Conservation (phyloP, 31 red algal species). For the Endocladia muricata region DNA sequence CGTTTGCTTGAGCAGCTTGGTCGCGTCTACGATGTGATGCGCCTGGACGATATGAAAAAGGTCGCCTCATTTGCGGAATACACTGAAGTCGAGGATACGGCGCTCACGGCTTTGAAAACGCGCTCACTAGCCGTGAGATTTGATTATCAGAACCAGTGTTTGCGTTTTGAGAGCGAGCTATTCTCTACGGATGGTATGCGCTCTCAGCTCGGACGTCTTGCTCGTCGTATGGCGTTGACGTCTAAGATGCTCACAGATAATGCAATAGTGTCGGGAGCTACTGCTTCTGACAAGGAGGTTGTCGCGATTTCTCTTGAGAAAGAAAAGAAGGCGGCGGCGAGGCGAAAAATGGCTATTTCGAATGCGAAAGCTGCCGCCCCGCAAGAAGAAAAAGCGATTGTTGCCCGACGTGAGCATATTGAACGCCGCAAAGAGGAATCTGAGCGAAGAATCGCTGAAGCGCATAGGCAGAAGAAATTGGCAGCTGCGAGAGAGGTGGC, state of each 20-base stretch:
- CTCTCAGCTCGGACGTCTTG: constrained; percentile 68
- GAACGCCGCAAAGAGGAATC: constrained; percentile 82
- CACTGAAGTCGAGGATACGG: constrained; percentile 80
- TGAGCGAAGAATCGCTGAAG: constrained; percentile 59
- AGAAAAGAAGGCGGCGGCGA: constrained; percentile 46
- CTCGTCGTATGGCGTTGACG: constrained; percentile 52
- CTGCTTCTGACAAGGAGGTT: constrained; percentile 44
- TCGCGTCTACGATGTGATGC: constrained; percentile 83
- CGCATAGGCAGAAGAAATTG: constrained; percentile 63
- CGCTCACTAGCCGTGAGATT: constrained; percentile 82
- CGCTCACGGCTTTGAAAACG: constrained; percentile 80
- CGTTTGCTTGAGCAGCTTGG: constrained; percentile 80
- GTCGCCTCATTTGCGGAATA: constrained; percentile 76
- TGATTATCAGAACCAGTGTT: constrained; percentile 84
- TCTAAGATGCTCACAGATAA: constrained; percentile 71
- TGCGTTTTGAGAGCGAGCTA: constrained; percentile 74
- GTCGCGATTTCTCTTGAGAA: constrained; percentile 37
- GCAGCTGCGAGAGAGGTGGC: constrained; percentile 57
- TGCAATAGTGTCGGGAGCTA: constrained; percentile 34
- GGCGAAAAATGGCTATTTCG: constrained; percentile 40
- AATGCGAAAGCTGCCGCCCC: constrained; percentile 31
- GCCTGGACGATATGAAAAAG: constrained; percentile 71
- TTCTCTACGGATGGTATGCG: constrained; percentile 85
- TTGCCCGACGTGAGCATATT: constrained; percentile 56
- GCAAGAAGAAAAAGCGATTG: constrained; percentile 56